Percentiles rank a stretch among this genome's conserved stretches.
phyloP scores from a whole-genome alignment of 306 rosid species.

The Psophocarpus tetragonolobus region DNA sequence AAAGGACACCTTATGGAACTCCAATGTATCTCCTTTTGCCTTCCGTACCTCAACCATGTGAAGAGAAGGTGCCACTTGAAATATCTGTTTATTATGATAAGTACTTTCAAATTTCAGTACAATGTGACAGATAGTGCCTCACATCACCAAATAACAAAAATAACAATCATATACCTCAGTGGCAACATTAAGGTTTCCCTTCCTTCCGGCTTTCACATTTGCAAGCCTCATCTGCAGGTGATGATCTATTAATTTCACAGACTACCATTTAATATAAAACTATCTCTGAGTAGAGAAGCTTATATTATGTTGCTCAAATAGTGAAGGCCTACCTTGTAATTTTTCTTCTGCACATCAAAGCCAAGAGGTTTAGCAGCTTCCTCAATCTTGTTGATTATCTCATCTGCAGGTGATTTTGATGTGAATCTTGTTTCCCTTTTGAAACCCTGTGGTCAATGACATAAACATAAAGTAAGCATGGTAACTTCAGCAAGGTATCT shows the following conservation, averaged over 20 bases:
- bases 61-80: constrained; percentile 98
- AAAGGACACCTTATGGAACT: constrained; percentile 82
- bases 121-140: neutral
- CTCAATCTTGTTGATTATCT: constrained; percentile 88
- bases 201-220: constrained; percentile 93
- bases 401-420: constrained; percentile 83
- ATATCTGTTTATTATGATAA: constrained; percentile 54
- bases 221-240: constrained; percentile 81
- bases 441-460: constrained; percentile 55
- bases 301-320: constrained; percentile 8
- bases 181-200: constrained; percentile 97
- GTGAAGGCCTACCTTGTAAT: constrained; percentile 82
- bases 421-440: constrained; percentile 99
- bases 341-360: constrained; percentile 93
- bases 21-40: constrained; percentile 98
- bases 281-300: neutral
- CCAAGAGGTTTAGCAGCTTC: constrained; percentile 99
- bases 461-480: neutral
- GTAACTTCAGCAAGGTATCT: neutral
- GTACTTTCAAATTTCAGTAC: neutral
- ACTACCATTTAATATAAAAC: constrained; percentile 3
- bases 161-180: constrained; percentile 67
- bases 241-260: constrained; percentile 16
- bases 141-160: neutral
- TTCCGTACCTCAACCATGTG: constrained; percentile 98